Conservation (phyloP, 176 grass and related monocot species). For the Oryza rufipogon region DNA sequence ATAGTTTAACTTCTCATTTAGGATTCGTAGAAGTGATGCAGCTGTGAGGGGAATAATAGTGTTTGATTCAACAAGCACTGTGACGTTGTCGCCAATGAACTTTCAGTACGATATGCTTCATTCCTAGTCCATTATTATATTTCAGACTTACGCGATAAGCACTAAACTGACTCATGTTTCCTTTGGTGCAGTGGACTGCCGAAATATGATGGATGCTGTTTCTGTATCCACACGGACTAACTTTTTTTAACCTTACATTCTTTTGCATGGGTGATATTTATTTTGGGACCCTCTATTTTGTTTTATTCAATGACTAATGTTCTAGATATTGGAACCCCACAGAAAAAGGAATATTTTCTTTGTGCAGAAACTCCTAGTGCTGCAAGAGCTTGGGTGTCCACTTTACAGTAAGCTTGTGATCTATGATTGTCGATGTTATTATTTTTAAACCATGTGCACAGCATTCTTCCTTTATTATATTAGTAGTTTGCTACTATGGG, state of each 20-base stretch:
- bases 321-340: conserved; percentile 91
- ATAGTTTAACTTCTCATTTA: conserved; percentile 49
- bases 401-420: conserved; percentile 83
- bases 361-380: conserved; percentile 91
- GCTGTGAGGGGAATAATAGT: conserved; percentile 58
- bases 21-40: conserved; percentile 64
- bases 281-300: conserved; percentile 4
- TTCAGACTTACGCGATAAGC: neutral
- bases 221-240: conserved; percentile 69
- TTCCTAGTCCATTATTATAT: conserved; percentile 12
- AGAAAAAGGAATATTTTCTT: conserved; percentile 87
- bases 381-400: conserved; percentile 94
- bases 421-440: neutral
- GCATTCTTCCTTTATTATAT: conserved; percentile 3
- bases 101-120: conserved; percentile 66
- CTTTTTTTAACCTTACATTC: conserved; percentile 19
- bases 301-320: conserved; percentile 59
- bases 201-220: conserved; percentile 90
- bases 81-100: conserved; percentile 70
- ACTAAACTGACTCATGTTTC: conserved; percentile 30
- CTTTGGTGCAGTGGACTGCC: conserved; percentile 65
- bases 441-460: conserved; percentile 3
- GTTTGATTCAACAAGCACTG: conserved; percentile 72
- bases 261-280: conserved; percentile 28
- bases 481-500: neutral